These are phyloP conservation scores for Salvia rosmarinus DNA, from an alignment of 257 asterid species.

Conservation along the genomic window DNA sequence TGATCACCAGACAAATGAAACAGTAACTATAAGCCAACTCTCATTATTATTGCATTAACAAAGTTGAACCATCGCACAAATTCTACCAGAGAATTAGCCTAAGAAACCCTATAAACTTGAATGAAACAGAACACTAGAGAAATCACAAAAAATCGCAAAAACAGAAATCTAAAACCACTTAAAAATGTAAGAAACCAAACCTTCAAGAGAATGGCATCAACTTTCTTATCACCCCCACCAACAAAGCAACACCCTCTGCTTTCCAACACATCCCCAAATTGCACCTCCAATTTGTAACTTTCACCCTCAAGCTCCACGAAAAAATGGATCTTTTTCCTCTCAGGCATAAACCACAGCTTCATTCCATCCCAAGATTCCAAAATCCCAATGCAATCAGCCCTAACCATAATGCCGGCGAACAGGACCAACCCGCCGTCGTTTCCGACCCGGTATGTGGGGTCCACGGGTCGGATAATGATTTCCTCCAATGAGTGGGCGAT, in stretches of 20 bases:
- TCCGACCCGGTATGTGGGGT: constrained; percentile 53
- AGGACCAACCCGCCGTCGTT: constrained; percentile 40
- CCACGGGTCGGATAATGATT: constrained; percentile 60
- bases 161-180: not conserved
- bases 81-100: not conserved
- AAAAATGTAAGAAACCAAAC: constrained; percentile 39
- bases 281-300: constrained; percentile 70
- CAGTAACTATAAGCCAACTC: not conserved
- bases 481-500: constrained; percentile 57
- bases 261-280: constrained; percentile 73
- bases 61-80: constrained; percentile 2
- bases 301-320: constrained; percentile 49
- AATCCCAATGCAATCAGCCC: constrained; percentile 51
- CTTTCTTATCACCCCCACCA: constrained; percentile 34
- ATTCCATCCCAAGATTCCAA: constrained; percentile 68
- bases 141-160: constrained; percentile 7
- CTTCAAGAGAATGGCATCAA: constrained; percentile 63
- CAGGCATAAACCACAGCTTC: constrained; percentile 76
- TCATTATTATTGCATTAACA: not conserved
- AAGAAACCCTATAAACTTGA: not conserved
- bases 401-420: constrained; percentile 59
- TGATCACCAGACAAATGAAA: not conserved
- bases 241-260: constrained; percentile 49
- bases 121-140: not conserved
- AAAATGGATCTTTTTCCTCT: constrained; percentile 60